Percentiles rank a stretch among this genome's conserved stretches.
Conservation (phyloP, 129 eudicot species). For the Oenanthe sinensis region DNA sequence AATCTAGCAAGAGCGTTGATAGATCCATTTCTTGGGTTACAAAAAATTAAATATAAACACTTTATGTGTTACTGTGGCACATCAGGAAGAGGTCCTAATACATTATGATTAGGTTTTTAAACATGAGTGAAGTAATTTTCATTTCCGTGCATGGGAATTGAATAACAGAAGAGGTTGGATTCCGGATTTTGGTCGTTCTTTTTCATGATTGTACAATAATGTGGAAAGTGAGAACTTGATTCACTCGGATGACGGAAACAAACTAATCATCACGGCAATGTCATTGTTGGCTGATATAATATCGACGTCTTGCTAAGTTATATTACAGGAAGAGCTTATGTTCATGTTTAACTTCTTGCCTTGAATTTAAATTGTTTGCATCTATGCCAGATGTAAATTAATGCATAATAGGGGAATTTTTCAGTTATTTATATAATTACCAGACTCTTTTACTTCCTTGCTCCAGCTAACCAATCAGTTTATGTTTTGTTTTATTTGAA, state of each 20-base stretch:
- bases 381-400: background rate
- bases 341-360: background rate
- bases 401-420: background rate
- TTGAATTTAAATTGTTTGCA: background rate
- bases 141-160: background rate
- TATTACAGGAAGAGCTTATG: background rate
- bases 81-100: background rate
- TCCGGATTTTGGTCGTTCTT: no score
- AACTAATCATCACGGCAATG: background rate
- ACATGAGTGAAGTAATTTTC: background rate
- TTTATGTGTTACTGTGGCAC: background rate
- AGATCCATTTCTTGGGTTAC: background rate
- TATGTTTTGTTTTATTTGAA: constrained; percentile 2
- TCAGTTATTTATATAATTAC: background rate
- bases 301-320: background rate
- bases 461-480: background rate
- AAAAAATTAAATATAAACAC: background rate
- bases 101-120: background rate
- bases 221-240: background rate
- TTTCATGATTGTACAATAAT: background rate
- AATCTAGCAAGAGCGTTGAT: background rate
- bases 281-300: background rate
- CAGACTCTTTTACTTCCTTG: background rate
- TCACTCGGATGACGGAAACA: background rate
- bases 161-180: background rate